Conservation (phyloP, 164 flowering plant genomes). For the Litsea cubeba region DNA sequence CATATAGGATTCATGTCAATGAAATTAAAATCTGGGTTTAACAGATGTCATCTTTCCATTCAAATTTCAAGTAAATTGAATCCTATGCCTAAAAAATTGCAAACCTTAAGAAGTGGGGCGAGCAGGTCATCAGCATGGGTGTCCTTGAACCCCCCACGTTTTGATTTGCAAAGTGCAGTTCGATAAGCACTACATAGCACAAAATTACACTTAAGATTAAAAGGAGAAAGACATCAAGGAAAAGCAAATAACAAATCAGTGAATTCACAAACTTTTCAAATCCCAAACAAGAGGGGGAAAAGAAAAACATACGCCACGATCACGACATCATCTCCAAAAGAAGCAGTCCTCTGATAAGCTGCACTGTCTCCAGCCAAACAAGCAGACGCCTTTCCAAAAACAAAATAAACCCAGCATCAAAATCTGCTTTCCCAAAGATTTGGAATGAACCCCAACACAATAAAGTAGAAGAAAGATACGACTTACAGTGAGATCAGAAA, state of each 20-base stretch:
- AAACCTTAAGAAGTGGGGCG: conserved; percentile 78
- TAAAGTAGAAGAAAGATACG: no score
- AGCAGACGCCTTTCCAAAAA: conserved; percentile 50
- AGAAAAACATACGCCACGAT: conserved; percentile 79
- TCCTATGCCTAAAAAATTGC: conserved; percentile 5
- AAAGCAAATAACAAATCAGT: neutral
- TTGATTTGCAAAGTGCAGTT: conserved; percentile 79
- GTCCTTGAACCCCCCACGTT: conserved; percentile 92
- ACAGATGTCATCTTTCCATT: neutral
- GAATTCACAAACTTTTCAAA: neutral
- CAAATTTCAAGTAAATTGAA: neutral
- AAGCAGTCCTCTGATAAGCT: conserved; percentile 59
- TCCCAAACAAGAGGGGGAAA: neutral
- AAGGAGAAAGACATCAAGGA: neutral
- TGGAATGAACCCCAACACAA: neutral
- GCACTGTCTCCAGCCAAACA: conserved; percentile 65
- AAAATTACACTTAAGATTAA: neutral
- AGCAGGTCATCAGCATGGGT: conserved; percentile 82
- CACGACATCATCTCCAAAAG: conserved; percentile 87
- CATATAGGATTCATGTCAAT: neutral
- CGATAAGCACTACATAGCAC: conserved; percentile 52
- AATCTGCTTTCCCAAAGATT: neutral
- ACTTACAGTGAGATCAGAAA: neutral
- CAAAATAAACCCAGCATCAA: neutral
- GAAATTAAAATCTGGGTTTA: neutral